Evolutionary conservation across 495 filamentous ascomycete genomes (phyloP).

Genomic region (Trichocladium antarcticum): DNA sequence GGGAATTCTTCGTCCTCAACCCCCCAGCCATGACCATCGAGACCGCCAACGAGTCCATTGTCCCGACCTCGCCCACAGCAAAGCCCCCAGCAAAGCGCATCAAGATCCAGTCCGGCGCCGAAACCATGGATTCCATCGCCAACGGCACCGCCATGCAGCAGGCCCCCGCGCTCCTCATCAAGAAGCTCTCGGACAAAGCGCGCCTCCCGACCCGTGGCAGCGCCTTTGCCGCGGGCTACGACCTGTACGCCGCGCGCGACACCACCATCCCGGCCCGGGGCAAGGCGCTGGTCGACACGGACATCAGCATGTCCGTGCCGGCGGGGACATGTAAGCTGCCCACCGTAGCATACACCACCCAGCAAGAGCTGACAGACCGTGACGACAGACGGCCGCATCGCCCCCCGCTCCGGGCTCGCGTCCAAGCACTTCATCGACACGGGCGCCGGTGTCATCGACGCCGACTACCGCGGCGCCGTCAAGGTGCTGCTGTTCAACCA

Average conservation of each 20-base stretch:
- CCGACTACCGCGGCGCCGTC: slow-evolving; percentile 88
- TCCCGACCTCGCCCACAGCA: slow-evolving; percentile 35
- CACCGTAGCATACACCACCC: background rate
- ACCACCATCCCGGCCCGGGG: slow-evolving; percentile 69
- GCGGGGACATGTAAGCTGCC: slow-evolving; percentile 63
- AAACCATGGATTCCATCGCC: slow-evolving; percentile 5
- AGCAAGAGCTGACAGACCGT: background rate
- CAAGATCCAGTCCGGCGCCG: slow-evolving; percentile 29
- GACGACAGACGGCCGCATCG: slow-evolving; percentile 69
- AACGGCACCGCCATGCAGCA: slow-evolving; percentile 3
- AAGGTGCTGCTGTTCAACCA: slow-evolving; percentile 94
- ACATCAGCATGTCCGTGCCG: slow-evolving; percentile 78
- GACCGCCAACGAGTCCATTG: slow-evolving; percentile 27
- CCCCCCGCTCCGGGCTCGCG: slow-evolving; percentile 83
- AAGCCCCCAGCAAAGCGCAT: slow-evolving; percentile 41
- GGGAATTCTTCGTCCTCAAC: background rate
- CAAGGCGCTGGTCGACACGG: slow-evolving; percentile 79
- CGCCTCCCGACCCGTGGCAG: slow-evolving; percentile 76
- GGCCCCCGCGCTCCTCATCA: slow-evolving; percentile 59
- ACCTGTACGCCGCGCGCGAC: slow-evolving; percentile 64
- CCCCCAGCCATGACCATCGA: slow-evolving; percentile 45
- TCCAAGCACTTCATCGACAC: slow-evolving; percentile 90
- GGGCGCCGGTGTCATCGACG: slow-evolving; percentile 92
- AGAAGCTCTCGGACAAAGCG: slow-evolving; percentile 67
- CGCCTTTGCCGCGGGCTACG: slow-evolving; percentile 84